Conservation (phyloP, 2,329 filamentous ascomycete species). For the Colletotrichum camelliae region DNA sequence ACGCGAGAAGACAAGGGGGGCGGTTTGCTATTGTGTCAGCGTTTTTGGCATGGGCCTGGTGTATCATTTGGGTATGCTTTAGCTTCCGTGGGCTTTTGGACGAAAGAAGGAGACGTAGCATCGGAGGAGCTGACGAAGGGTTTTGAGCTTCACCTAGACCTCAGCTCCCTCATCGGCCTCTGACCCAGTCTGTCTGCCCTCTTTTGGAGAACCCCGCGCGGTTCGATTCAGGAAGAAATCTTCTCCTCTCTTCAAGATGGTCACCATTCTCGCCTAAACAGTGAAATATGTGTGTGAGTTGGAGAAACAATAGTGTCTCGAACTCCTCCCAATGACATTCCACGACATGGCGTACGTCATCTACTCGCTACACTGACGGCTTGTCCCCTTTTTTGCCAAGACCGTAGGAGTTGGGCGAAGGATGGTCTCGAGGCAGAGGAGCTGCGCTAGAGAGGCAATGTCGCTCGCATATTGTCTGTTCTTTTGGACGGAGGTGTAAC, state of each 20-base stretch:
- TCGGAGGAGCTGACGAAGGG: neutral
- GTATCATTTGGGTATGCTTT: neutral
- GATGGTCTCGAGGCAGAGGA: neutral
- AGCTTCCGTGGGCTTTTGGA: neutral
- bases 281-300: neutral
- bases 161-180: neutral
- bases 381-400: constrained; percentile 17
- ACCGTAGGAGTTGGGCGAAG: neutral
- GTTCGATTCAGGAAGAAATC: neutral
- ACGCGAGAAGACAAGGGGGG: neutral
- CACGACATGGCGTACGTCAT: constrained; percentile 3
- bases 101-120: neutral
- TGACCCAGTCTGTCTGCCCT: neutral
- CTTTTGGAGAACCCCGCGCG: neutral
- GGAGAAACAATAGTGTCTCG: neutral
- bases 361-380: neutral
- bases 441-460: neutral
- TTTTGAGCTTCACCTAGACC: neutral
- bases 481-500: neutral
- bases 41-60: neutral
- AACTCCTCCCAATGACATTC: neutral
- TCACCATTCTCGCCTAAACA: neutral
- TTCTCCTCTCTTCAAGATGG: constrained; percentile 1
- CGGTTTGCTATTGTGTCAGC: neutral
- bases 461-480: neutral